Conservation (phyloP, 768 basidiomycete genomes). For the Gloeostereum incarnatum region DNA sequence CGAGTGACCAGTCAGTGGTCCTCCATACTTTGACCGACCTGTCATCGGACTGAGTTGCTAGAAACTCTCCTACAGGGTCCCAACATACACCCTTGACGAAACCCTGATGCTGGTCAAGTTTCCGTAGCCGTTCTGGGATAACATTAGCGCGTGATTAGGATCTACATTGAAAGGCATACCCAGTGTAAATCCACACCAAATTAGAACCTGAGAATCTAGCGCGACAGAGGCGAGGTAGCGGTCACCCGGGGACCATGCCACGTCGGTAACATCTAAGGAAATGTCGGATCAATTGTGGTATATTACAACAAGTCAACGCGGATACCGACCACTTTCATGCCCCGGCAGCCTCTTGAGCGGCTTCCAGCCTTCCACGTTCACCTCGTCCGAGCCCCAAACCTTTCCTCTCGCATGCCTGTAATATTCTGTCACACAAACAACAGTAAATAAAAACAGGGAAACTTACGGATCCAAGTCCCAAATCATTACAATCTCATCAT, state of each 20-base stretch:
- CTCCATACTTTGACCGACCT: slow-evolving; percentile 95
- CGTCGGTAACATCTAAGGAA: slow-evolving; percentile 78
- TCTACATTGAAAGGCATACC: slow-evolving; percentile 34
- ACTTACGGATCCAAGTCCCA: slow-evolving; percentile 97
- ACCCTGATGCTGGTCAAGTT: slow-evolving; percentile 84
- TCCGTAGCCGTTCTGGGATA: slow-evolving; percentile 63
- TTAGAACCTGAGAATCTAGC: slow-evolving; percentile 80
- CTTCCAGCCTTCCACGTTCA: slow-evolving; percentile 98
- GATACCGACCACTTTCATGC: slow-evolving; percentile 78
- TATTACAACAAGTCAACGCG: not conserved
- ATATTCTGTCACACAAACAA: slow-evolving; percentile 4
- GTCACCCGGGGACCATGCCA: slow-evolving; percentile 94
- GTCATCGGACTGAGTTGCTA: slow-evolving; percentile 98
- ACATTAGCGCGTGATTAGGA: not conserved
- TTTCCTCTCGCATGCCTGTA: slow-evolving; percentile 70
- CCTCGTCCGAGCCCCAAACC: slow-evolving; percentile 91
- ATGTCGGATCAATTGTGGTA: slow-evolving; percentile 4
- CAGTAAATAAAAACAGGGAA: slow-evolving; percentile 6
- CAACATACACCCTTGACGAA: slow-evolving; percentile 99
- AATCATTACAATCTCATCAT: slow-evolving; percentile 92
- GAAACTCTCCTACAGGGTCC: slow-evolving; percentile 96
- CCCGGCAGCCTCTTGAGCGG: slow-evolving; percentile 86
- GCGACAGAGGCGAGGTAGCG: slow-evolving; percentile 90
- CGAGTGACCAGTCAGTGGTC: slow-evolving; percentile 84
- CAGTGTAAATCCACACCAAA: slow-evolving; percentile 92